Conservation (phyloP, 2,329 filamentous ascomycete species). For the Myriosclerotinia duriaeana region DNA sequence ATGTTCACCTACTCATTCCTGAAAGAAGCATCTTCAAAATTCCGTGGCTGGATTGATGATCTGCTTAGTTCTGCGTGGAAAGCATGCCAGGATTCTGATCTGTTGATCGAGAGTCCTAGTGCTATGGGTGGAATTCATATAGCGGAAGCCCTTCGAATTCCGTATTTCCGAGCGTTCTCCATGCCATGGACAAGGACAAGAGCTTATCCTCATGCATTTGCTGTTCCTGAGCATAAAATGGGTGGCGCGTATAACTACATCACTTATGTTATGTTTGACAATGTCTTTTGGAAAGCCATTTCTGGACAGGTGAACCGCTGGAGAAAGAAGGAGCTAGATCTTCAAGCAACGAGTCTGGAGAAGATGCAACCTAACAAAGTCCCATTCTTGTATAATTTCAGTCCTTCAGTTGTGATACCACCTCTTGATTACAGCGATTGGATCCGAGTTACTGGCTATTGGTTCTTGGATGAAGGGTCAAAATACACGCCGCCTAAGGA, state of each 20-base stretch:
- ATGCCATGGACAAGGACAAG: slow-evolving; percentile 98
- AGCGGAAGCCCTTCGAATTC: slow-evolving; percentile 86
- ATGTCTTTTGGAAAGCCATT: slow-evolving; percentile 93
- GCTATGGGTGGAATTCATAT: slow-evolving; percentile 99
- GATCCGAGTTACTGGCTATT: slow-evolving; percentile 96
- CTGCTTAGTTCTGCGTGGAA: slow-evolving; percentile 77
- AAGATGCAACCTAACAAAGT: slow-evolving; percentile 96
- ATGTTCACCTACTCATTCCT: slow-evolving; percentile 95
- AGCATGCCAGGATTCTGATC: slow-evolving; percentile 81
- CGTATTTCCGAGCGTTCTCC: slow-evolving; percentile 95
- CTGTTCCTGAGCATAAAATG: slow-evolving; percentile 89
- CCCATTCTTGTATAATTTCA: slow-evolving; percentile 98
- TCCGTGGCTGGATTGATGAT: slow-evolving; percentile 93
- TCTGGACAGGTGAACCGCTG: slow-evolving; percentile 89
- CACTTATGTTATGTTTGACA: slow-evolving; percentile 95
- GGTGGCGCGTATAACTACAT: slow-evolving; percentile 94
- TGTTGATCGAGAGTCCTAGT: slow-evolving; percentile 92
- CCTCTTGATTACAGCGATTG: slow-evolving; percentile 96
- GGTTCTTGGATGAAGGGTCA: slow-evolving; percentile 82
- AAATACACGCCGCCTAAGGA: slow-evolving; percentile 73
- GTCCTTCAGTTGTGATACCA: slow-evolving; percentile 86
- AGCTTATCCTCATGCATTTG: slow-evolving; percentile 94
- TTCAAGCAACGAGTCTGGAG: slow-evolving; percentile 79
- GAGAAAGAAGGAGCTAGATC: slow-evolving; percentile 75
- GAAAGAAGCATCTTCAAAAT: slow-evolving; percentile 79